These are phyloP conservation scores for Ilyonectria mors-panacis DNA, from an alignment of 2,329 filamentous ascomycete species.

Conservation along the genomic window DNA sequence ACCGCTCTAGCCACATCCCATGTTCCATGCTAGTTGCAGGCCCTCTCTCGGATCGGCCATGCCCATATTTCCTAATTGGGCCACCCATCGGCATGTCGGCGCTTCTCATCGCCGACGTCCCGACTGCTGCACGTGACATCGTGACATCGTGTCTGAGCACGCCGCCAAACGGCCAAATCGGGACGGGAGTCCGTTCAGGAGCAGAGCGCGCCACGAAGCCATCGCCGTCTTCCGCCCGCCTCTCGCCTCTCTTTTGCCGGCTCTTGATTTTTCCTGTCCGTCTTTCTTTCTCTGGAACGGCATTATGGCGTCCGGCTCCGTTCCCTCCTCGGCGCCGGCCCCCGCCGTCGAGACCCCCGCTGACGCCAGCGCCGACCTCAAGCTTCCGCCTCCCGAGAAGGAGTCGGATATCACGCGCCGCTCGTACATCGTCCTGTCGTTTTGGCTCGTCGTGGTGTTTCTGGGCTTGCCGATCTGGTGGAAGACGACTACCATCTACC, in stretches of 20 bases:
- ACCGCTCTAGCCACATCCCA: neutral
- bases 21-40: neutral
- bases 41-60: neutral
- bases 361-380: conserved; percentile 27
- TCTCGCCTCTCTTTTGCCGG: conserved; percentile 17
- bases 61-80: neutral
- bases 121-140: conserved; percentile 43
- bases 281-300: conserved; percentile 22
- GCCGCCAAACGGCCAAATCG: conserved; percentile 26
- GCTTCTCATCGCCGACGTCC: conserved; percentile 28
- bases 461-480: conserved; percentile 96
- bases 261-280: too few species aligned
- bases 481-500: conserved; percentile 92
- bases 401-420: conserved; percentile 78
- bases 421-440: conserved; percentile 83
- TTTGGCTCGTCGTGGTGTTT: conserved; percentile 88
- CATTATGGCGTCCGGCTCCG: conserved; percentile 45
- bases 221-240: conserved; percentile 14
- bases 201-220: conserved; percentile 24
- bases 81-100: conserved; percentile 39
- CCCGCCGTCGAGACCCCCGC: conserved; percentile 23
- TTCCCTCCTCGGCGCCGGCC: conserved; percentile 37
- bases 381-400: conserved; percentile 82
- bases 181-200: conserved; percentile 9
- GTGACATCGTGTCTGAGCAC: conserved; percentile 46